phyloP scores from a whole-genome alignment of 78 protist genomes.

The Planoprotostelium fungivorum region DNA sequence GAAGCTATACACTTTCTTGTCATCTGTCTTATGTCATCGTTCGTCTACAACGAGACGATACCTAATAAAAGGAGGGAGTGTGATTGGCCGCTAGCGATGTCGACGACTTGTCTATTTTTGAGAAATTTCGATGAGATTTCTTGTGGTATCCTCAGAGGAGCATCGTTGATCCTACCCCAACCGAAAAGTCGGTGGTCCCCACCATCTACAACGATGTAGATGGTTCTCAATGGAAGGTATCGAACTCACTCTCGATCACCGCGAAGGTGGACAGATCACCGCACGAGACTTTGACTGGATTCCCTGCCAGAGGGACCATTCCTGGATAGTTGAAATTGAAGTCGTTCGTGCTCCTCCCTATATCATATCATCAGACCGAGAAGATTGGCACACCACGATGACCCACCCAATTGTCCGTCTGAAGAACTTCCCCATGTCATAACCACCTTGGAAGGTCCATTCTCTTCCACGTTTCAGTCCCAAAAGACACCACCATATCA shows the following conservation, averaged over 20 bases:
- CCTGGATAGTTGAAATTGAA: background rate
- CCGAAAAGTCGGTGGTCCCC: background rate
- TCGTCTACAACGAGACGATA: background rate
- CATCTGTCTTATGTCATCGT: background rate
- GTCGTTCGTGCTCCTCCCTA: background rate
- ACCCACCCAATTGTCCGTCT: background rate
- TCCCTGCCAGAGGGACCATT: background rate
- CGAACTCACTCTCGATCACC: background rate
- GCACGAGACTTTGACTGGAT: background rate
- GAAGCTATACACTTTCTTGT: background rate
- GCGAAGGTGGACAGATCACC: background rate
- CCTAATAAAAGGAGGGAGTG: background rate
- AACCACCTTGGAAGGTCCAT: background rate
- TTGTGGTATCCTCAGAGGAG: background rate
- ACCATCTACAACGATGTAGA: background rate
- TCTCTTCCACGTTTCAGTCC: background rate
- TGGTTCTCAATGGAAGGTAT: background rate
- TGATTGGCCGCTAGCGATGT: background rate
- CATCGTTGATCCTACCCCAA: background rate
- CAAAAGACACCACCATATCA: background rate
- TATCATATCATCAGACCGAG: background rate
- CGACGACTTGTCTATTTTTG: too few species aligned
- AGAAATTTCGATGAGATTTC: background rate
- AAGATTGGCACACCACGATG: too few species aligned
- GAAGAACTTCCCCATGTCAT: background rate